These are phyloP conservation scores for Chytriomyces sp. DNA, from an alignment of 192 early-diverging fungal genomes.

Conservation along the genomic window DNA sequence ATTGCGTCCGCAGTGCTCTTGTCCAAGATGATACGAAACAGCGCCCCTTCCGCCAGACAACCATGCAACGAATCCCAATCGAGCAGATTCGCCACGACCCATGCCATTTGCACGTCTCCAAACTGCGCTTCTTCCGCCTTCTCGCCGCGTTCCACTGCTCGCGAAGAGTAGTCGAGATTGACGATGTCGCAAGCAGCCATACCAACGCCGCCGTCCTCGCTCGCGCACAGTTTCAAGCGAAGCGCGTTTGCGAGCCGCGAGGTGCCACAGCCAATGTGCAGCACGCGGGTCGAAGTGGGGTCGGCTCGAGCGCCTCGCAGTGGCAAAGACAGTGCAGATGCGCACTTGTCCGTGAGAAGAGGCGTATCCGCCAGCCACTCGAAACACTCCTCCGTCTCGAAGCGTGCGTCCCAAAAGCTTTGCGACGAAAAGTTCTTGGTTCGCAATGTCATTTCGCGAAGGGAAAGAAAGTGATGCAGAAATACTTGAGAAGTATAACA, in stretches of 20 bases:
- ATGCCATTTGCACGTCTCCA: not conserved
- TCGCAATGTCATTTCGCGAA: too few relatives aligned
- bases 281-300: not conserved
- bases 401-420: slow-evolving; percentile 18
- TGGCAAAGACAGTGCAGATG: not conserved
- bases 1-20: slow-evolving; percentile 28
- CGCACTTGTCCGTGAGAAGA: not conserved
- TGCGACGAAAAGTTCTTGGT: slow-evolving; percentile 19
- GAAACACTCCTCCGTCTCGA: slow-evolving; percentile 7
- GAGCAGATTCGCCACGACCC: slow-evolving; percentile 2
- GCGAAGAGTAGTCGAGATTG: slow-evolving; percentile 21
- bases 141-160: not conserved
- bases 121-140: not conserved
- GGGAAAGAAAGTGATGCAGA: too few relatives aligned
- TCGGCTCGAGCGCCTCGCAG: not conserved
- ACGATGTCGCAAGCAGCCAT: not conserved
- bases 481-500: too few relatives aligned
- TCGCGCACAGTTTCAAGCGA: not conserved
- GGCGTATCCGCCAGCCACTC: slow-evolving; percentile 15
- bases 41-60: not conserved
- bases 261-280: slow-evolving; percentile 20
- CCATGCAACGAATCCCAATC: not conserved
- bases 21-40: slow-evolving; percentile 8
- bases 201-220: too few relatives aligned
- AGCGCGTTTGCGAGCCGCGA: slow-evolving; percentile 16